These are phyloP conservation scores for Medicago ruthenica DNA, from an alignment of 306 rosid genomes.

Conservation along the genomic window DNA sequence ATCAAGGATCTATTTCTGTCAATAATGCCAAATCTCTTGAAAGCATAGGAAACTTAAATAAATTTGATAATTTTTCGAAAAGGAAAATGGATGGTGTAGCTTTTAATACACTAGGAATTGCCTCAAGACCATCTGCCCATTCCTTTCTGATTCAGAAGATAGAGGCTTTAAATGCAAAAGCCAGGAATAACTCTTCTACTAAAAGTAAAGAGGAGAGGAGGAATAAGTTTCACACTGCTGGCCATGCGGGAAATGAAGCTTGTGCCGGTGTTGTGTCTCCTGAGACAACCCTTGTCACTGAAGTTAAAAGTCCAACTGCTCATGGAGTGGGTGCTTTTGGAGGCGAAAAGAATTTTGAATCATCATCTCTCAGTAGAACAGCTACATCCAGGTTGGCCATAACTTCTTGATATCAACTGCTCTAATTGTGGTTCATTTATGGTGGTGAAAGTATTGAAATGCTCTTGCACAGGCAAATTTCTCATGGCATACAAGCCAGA, in stretches of 20 bases:
- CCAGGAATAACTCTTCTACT: conserved; percentile 67
- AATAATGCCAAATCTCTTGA: conserved; percentile 53
- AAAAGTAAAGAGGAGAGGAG: conserved; percentile 58
- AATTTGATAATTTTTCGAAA: conserved; percentile 51
- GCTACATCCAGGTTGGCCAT: conserved; percentile 69
- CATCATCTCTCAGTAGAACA: conserved; percentile 48
- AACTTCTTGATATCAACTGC: conserved; percentile 43
- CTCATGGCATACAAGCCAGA: conserved; percentile 67
- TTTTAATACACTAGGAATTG: conserved; percentile 51
- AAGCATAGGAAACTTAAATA: conserved; percentile 46
- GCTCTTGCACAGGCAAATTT: conserved; percentile 66
- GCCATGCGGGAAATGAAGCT: conserved; percentile 53
- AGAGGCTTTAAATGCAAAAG: conserved; percentile 94
- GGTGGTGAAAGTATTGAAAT: conserved; percentile 45
- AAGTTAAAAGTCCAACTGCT: conserved; percentile 48
- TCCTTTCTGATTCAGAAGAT: conserved; percentile 80
- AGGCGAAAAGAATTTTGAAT: conserved; percentile 56
- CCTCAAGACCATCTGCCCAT: conserved; percentile 52
- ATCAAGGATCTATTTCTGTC: conserved; percentile 51
- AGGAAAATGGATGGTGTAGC: conserved; percentile 57
- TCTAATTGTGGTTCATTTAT: conserved; percentile 42
- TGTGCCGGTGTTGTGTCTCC: conserved; percentile 45
- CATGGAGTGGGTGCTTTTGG: conserved; percentile 50
- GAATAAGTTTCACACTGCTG: conserved; percentile 51
- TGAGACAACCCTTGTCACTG: conserved; percentile 50